Evolutionary conservation across 345 rosid species (phyloP).

Genomic region (Eucalyptus urophylla): DNA sequence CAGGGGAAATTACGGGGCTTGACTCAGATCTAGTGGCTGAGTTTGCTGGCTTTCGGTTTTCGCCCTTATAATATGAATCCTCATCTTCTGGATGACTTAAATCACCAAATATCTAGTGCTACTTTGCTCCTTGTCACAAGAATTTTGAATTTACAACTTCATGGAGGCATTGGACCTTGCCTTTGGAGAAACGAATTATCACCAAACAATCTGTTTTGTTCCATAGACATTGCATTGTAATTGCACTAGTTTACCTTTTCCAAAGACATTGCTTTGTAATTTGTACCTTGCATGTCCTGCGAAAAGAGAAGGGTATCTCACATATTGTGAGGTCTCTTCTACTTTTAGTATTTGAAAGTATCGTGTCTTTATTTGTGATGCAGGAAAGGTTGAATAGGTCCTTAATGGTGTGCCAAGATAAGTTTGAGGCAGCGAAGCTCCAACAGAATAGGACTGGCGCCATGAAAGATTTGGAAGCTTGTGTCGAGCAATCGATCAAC

Average conservation of each 20-base stretch:
- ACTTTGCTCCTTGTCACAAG: neutral
- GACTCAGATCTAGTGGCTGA: neutral
- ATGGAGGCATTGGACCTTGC: neutral
- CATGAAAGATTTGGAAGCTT: constrained; percentile 46
- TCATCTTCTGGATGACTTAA: neutral
- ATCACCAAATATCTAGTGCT: neutral
- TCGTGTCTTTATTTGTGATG: neutral
- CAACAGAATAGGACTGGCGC: constrained; percentile 44
- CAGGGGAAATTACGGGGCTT: neutral
- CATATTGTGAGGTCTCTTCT: neutral
- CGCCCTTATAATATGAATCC: neutral
- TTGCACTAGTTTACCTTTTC: neutral
- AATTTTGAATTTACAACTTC: neutral
- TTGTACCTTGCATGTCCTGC: neutral
- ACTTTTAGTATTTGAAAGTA: neutral
- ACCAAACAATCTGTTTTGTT: neutral
- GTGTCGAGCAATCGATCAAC: constrained; percentile 61
- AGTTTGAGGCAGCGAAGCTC: constrained; percentile 62
- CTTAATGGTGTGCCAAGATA: constrained; percentile 87
- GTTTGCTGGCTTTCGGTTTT: neutral
- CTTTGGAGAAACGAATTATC: neutral
- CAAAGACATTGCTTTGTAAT: neutral
- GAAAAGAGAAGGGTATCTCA: neutral
- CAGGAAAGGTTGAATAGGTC: constrained; percentile 85
- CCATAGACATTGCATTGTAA: neutral